Percentiles rank a stretch among this genome's conserved stretches.
Conservation (phyloP, 2,329 filamentous ascomycete genomes). For the Aspergillus intermedius region DNA sequence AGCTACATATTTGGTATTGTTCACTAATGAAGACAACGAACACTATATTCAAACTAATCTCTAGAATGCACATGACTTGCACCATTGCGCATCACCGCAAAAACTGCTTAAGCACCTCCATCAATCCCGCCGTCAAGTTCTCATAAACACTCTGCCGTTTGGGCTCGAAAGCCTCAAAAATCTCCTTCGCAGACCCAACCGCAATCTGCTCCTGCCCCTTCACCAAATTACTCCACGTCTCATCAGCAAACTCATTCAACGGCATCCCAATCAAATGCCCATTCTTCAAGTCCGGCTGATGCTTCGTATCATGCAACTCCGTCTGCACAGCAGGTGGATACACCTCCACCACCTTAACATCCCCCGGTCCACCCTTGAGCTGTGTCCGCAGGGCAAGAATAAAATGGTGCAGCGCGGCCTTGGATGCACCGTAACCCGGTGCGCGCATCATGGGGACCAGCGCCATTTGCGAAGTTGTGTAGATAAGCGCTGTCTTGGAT, state of each 20-base stretch:
- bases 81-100: conserved; percentile 6
- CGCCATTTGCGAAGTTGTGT: conserved; percentile 47
- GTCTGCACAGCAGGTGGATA: conserved; percentile 53
- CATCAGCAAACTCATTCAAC: conserved; percentile 45
- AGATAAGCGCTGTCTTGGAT: conserved; percentile 39
- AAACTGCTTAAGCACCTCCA: conserved; percentile 16
- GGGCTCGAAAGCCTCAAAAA: conserved; percentile 43
- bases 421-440: conserved; percentile 50
- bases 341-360: conserved; percentile 50
- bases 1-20: too few species aligned
- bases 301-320: conserved; percentile 50
- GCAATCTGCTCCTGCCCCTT: conserved; percentile 48
- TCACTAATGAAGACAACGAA: too few species aligned
- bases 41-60: conserved; percentile 2
- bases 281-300: conserved; percentile 49
- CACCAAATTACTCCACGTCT: conserved; percentile 42
- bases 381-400: conserved; percentile 48
- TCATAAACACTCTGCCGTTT: conserved; percentile 41
- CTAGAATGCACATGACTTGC: not conserved
- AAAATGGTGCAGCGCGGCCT: conserved; percentile 51
- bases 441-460: conserved; percentile 44
- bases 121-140: conserved; percentile 18
- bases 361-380: conserved; percentile 32
- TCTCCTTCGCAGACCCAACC: conserved; percentile 39
- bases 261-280: conserved; percentile 50